Evolutionary conservation across 306 rosid genomes (phyloP).

Genomic region (Dryas drummondii): DNA sequence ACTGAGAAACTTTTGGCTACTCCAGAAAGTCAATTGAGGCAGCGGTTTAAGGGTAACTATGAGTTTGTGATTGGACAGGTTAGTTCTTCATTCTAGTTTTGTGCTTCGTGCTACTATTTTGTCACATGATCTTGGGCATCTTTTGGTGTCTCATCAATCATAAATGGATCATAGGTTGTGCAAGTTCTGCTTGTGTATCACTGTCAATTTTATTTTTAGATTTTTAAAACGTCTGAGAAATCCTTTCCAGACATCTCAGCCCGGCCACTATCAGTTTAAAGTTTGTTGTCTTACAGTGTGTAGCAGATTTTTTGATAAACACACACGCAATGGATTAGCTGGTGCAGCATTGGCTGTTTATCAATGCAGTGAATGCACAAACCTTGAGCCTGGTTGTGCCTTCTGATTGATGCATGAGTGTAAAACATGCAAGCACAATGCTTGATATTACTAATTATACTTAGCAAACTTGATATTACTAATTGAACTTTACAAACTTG

Average conservation of each 20-base stretch:
- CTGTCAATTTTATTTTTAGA: background rate
- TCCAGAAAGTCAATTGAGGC: constrained; percentile 71
- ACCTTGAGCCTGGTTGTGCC: background rate
- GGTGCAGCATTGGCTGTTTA: background rate
- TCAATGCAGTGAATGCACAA: background rate
- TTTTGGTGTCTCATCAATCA: background rate
- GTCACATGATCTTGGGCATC: background rate
- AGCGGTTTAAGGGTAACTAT: constrained; percentile 77
- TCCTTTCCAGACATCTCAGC: background rate
- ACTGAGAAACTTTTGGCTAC: constrained; percentile 63
- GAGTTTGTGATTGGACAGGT: constrained; percentile 88
- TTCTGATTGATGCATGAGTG: background rate
- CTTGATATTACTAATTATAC: background rate
- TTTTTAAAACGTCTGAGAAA: background rate
- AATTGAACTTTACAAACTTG: no score
- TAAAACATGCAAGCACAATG: background rate
- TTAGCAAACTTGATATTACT: no score
- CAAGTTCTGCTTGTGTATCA: background rate
- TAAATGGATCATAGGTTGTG: background rate
- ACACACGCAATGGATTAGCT: background rate
- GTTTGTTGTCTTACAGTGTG: background rate
- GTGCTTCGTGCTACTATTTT: constrained; percentile 8
- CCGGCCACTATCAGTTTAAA: background rate
- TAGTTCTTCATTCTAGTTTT: constrained; percentile 30
- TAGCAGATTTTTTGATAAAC: background rate